phyloP scores from a whole-genome alignment of 2,329 filamentous ascomycete genomes.

The Fusarium coicis region DNA sequence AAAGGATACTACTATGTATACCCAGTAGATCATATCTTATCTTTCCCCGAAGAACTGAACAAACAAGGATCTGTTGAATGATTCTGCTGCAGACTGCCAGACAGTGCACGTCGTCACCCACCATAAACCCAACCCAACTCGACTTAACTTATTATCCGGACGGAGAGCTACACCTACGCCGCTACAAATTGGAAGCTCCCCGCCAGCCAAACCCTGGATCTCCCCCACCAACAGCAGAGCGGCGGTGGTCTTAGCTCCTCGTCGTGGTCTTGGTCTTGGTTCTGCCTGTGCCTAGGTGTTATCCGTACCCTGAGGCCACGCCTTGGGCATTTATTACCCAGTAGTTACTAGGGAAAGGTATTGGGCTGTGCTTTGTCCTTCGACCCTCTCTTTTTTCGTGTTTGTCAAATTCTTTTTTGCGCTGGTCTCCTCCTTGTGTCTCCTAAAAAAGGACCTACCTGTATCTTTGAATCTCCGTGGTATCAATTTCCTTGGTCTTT shows the following conservation, averaged over 20 bases:
- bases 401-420: conserved; percentile 1
- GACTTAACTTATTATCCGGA: not conserved
- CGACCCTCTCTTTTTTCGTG: conserved; percentile 11
- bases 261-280: not conserved
- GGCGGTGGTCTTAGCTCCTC: conserved; percentile 30
- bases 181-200: conserved; percentile 17
- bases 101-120: conserved; percentile 33
- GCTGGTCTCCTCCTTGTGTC: not conserved
- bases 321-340: conserved; percentile 26
- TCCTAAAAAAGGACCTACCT: not conserved
- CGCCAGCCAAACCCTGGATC: conserved; percentile 17
- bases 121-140: conserved; percentile 16
- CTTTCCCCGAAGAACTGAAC: not conserved
- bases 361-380: conserved; percentile 32
- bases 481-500: not conserved
- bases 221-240: conserved; percentile 21
- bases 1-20: not conserved
- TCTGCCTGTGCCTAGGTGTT: not conserved
- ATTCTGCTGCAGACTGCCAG: conserved; percentile 17
- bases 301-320: not conserved
- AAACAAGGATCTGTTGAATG: not conserved
- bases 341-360: conserved; percentile 6
- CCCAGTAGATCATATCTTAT: not conserved
- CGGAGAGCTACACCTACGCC: conserved; percentile 15
- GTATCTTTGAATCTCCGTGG: not conserved